These are phyloP conservation scores for Hymenotorrendiella dingleyae DNA, from an alignment of 2,329 filamentous ascomycete genomes.

Conservation along the genomic window DNA sequence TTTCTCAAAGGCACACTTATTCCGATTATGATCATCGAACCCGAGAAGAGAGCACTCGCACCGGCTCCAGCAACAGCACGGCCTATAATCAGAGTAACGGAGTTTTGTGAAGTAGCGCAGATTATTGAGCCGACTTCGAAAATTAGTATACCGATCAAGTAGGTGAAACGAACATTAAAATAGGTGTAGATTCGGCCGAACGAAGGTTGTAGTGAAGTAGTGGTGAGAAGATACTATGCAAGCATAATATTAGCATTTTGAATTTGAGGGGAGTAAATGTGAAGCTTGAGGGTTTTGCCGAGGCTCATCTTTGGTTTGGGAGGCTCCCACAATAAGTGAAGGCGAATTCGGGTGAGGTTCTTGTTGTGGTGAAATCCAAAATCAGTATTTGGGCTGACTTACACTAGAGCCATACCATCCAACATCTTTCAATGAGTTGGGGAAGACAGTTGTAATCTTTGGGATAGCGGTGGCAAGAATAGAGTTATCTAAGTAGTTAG, in stretches of 20 bases:
- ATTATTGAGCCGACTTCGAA: constrained; percentile 34
- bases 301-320: no score
- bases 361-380: no score
- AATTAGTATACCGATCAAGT: constrained; percentile 27
- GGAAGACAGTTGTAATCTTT: constrained; percentile 36
- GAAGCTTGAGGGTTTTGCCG: no score
- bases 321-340: no score
- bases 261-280: no score
- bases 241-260: no score
- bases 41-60: constrained; percentile 30
- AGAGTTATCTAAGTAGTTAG: constrained; percentile 29
- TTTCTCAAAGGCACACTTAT: constrained; percentile 33
- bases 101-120: constrained; percentile 31
- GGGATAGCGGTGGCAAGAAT: constrained; percentile 37
- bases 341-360: no score
- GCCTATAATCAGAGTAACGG: constrained; percentile 32
- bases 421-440: constrained; percentile 34
- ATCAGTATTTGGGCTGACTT: neutral
- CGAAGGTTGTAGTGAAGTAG: constrained; percentile 30
- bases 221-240: constrained; percentile 34
- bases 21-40: constrained; percentile 32
- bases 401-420: constrained; percentile 30
- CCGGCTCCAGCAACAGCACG: constrained; percentile 32
- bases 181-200: constrained; percentile 33
- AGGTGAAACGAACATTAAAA: constrained; percentile 31